Evolutionary conservation across 73 alveolate genomes (phyloP).

Genomic region (Durusdinium trenchii): DNA sequence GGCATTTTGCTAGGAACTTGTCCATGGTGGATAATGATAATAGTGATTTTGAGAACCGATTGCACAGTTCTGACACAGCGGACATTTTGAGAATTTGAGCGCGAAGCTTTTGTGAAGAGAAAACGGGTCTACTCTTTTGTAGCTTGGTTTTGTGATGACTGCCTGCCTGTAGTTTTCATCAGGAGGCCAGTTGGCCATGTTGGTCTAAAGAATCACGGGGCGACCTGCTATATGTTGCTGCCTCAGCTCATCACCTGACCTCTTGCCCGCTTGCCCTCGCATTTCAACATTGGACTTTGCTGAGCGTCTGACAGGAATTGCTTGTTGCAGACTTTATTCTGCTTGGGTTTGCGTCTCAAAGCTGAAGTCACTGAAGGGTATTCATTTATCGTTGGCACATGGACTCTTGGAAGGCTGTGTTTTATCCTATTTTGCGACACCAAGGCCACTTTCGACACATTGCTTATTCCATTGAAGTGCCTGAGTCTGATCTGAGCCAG

Average conservation of each 20-base stretch:
- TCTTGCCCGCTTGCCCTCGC: neutral
- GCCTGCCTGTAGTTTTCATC: neutral
- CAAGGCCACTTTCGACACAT: slow-evolving; percentile 86
- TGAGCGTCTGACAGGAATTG: slow-evolving; percentile 44
- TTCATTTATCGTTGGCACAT: neutral
- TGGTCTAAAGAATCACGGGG: slow-evolving; percentile 87
- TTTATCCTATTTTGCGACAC: neutral
- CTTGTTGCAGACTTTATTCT: slow-evolving; percentile 59
- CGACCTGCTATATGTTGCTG: slow-evolving; percentile 73
- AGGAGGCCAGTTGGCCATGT: slow-evolving; percentile 48
- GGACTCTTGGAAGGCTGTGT: neutral
- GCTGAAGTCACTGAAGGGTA: neutral
- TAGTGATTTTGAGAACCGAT: no score
- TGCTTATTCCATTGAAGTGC: slow-evolving; percentile 80
- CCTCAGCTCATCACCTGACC: neutral
- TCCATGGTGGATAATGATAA: no score
- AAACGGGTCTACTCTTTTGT: neutral
- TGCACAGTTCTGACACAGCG: no score
- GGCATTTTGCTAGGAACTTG: no score
- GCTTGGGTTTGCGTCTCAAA: slow-evolving; percentile 44
- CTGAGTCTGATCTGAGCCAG: slow-evolving; percentile 63
- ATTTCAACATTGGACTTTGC: neutral
- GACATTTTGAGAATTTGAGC: no score
- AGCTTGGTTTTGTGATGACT: neutral
- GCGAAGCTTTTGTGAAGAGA: no score